Conservation (phyloP, 768 basidiomycete genomes). For the Mycena venus region DNA sequence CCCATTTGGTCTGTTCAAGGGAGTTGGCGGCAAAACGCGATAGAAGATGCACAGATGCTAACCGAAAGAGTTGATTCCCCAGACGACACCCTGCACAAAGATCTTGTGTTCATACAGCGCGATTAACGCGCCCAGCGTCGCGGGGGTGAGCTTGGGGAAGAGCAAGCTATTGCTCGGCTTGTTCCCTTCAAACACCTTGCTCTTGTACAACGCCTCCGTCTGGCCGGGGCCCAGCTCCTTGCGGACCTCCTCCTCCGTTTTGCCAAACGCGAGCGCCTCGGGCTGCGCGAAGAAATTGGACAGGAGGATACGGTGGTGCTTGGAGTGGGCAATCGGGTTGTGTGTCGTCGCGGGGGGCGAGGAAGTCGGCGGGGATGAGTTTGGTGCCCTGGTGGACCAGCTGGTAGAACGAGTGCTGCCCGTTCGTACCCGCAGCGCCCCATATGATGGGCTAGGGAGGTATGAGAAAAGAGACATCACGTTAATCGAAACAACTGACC, state of each 20-base stretch:
- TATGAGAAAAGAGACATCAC: not conserved
- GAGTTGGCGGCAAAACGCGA: not conserved
- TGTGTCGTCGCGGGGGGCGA: slow-evolving; percentile 91
- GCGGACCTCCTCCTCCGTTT: slow-evolving; percentile 90
- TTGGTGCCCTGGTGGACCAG: slow-evolving; percentile 96
- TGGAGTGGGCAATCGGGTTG: slow-evolving; percentile 88
- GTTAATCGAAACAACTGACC: slow-evolving; percentile 59
- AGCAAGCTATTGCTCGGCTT: slow-evolving; percentile 96
- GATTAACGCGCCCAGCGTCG: slow-evolving; percentile 90
- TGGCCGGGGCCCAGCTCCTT: slow-evolving; percentile 76
- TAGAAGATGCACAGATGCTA: slow-evolving; percentile 35
- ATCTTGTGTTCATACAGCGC: slow-evolving; percentile 99
- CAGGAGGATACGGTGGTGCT: slow-evolving; percentile 97
- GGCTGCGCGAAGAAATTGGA: slow-evolving; percentile 99
- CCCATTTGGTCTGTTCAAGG: slow-evolving; percentile 92
- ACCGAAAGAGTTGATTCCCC: slow-evolving; percentile 99
- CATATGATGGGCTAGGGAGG: slow-evolving; percentile 90
- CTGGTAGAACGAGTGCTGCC: slow-evolving; percentile 99
- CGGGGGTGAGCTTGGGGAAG: slow-evolving; percentile 93
- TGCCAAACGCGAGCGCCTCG: slow-evolving; percentile 97
- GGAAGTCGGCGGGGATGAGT: slow-evolving; percentile 91
- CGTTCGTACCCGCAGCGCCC: slow-evolving; percentile 98
- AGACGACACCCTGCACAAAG: slow-evolving; percentile 96
- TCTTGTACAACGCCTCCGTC: slow-evolving; percentile 90
- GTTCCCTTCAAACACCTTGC: slow-evolving; percentile 98